phyloP scores from a whole-genome alignment of 2,329 filamentous ascomycete species.

The Aspergillus spinulosporus region DNA sequence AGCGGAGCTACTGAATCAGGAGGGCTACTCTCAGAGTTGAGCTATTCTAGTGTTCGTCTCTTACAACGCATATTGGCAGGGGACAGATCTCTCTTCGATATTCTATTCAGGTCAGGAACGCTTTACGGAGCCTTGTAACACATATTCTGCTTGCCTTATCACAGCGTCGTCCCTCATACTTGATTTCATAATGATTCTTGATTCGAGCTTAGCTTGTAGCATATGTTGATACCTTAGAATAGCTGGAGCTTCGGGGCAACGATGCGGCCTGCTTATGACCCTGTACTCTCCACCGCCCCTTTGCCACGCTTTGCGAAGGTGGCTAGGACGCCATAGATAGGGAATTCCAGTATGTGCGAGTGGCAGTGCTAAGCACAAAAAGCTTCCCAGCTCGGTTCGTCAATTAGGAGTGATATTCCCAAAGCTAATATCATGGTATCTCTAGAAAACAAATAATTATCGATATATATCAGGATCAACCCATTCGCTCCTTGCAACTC shows the following conservation, averaged over 20 bases:
- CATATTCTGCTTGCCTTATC: neutral
- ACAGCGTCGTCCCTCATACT: neutral
- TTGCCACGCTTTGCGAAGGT: no score
- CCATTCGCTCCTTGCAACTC: slow-evolving; percentile 32
- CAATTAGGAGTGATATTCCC: slow-evolving; percentile 11
- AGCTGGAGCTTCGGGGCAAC: no score
- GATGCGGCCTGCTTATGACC: no score
- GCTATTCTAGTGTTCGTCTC: neutral
- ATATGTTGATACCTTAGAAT: neutral
- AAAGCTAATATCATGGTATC: slow-evolving; percentile 26
- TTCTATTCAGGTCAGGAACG: no score
- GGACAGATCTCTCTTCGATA: no score
- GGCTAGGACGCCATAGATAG: no score
- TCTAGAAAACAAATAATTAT: slow-evolving; percentile 25
- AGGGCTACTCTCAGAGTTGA: slow-evolving; percentile 31
- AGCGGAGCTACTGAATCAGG: slow-evolving; percentile 57
- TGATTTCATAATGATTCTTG: neutral
- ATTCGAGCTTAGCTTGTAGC: neutral
- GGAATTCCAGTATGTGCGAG: no score
- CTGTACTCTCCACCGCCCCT: no score
- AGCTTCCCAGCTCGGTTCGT: neutral
- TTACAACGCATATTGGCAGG: neutral
- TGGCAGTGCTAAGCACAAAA: neutral
- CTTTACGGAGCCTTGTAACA: neutral
- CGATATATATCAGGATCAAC: slow-evolving; percentile 39